Percentiles rank a stretch among this genome's conserved stretches.
phyloP scores from a whole-genome alignment of 352 stramenopile species.

The Pythium scleroteichum region DNA sequence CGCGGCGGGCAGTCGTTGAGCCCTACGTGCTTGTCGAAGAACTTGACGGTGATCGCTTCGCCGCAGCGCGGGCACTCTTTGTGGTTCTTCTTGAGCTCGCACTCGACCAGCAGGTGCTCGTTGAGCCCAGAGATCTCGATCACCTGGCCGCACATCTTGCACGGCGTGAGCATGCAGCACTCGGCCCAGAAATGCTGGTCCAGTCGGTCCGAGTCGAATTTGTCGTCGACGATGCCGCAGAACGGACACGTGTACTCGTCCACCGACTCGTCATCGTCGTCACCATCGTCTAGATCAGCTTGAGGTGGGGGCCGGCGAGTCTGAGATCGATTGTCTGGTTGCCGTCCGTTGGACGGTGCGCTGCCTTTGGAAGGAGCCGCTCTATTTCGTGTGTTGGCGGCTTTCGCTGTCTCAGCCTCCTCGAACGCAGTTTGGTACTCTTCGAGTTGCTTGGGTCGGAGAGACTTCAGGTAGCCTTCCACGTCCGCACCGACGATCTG shows the following conservation, averaged over 20 bases:
- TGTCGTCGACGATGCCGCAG: slow-evolving; percentile 84
- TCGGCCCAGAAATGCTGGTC: slow-evolving; percentile 93
- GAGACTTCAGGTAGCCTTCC: slow-evolving; percentile 73
- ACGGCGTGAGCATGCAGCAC: slow-evolving; percentile 91
- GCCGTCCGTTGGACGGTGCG: background rate
- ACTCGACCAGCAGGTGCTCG: slow-evolving; percentile 90
- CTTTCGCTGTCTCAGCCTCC: slow-evolving; percentile 48
- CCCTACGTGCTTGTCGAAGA: slow-evolving; percentile 79
- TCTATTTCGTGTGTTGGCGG: slow-evolving; percentile 24
- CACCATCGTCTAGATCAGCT: slow-evolving; percentile 30
- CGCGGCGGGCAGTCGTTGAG: slow-evolving; percentile 72
- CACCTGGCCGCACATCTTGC: slow-evolving; percentile 92
- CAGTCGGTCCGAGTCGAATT: slow-evolving; percentile 87
- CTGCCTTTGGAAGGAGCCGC: slow-evolving; percentile 2
- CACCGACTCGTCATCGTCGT: slow-evolving; percentile 65
- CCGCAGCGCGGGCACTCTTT: slow-evolving; percentile 75
- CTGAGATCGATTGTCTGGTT: slow-evolving; percentile 19
- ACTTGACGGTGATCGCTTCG: slow-evolving; percentile 84
- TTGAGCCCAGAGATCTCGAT: slow-evolving; percentile 91
- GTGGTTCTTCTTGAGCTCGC: slow-evolving; percentile 84
- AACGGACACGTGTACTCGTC: slow-evolving; percentile 92
- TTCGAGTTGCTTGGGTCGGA: slow-evolving; percentile 90
- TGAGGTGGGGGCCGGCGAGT: slow-evolving; percentile 3
- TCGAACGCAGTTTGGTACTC: slow-evolving; percentile 91
- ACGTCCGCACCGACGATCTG: slow-evolving; percentile 61